Percentiles rank a stretch among this genome's conserved stretches.
These are phyloP conservation scores for Didymella glomerata DNA, from an alignment of 2,329 filamentous ascomycete genomes.

Conservation along the genomic window DNA sequence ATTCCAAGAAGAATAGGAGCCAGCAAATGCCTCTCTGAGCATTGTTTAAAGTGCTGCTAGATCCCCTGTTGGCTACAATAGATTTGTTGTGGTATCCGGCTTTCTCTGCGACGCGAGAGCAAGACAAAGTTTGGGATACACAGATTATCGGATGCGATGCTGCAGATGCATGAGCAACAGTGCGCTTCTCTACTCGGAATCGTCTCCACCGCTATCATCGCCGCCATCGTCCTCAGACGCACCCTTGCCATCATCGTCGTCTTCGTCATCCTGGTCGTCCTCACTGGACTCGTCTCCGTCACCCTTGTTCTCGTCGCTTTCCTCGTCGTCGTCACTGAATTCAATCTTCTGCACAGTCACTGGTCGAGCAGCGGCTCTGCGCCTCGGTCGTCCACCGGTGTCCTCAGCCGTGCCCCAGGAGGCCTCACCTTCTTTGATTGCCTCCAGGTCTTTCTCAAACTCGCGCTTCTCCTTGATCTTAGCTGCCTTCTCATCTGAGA, in stretches of 20 bases:
- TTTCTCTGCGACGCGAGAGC: no score
- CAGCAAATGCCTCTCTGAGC: no score
- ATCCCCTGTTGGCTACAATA: no score
- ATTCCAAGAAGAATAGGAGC: no score
- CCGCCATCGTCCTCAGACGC: constrained; percentile 28
- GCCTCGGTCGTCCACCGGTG: constrained; percentile 40
- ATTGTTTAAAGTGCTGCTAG: no score
- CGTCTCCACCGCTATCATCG: constrained; percentile 27
- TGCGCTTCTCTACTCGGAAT: constrained; percentile 33
- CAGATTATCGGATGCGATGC: background rate
- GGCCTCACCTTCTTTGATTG: constrained; percentile 81
- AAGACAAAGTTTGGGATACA: background rate
- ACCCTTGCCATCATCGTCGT: constrained; percentile 32
- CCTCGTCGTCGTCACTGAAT: constrained; percentile 36
- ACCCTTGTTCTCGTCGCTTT: constrained; percentile 33
- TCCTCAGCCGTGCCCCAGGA: constrained; percentile 70
- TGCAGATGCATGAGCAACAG: background rate
- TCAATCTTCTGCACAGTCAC: constrained; percentile 33
- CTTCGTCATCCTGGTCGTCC: constrained; percentile 24
- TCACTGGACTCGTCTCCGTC: constrained; percentile 27
- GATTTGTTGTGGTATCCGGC: no score
- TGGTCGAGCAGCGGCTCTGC: constrained; percentile 32
- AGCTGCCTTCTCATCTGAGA: constrained; percentile 81
- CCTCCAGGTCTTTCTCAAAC: constrained; percentile 82
- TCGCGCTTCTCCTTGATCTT: constrained; percentile 90